Evolutionary conservation across 768 basidiomycete genomes (phyloP).

Genomic region (Exidia glandulosa): DNA sequence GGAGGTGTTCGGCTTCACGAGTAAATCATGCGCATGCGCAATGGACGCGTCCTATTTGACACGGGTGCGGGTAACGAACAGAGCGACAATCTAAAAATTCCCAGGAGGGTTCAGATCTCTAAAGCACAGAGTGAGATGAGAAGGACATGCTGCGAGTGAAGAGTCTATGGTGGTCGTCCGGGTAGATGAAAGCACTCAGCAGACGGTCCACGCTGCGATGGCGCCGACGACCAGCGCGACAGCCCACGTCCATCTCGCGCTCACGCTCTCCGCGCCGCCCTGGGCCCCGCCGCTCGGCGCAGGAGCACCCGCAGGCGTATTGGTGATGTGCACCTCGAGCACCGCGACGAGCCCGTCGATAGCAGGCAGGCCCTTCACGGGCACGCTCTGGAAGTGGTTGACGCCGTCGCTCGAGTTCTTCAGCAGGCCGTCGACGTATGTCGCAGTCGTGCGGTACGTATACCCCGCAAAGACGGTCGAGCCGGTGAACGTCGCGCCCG

Average conservation of each 20-base stretch:
- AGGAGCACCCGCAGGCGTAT: slow-evolving; percentile 15
- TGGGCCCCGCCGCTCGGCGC: slow-evolving; percentile 26
- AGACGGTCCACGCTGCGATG: too few relatives aligned
- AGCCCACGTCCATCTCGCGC: neutral
- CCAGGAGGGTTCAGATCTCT: too few relatives aligned
- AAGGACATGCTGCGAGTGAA: too few relatives aligned
- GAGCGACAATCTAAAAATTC: too few relatives aligned
- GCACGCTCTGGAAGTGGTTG: slow-evolving; percentile 54
- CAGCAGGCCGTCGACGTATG: slow-evolving; percentile 62
- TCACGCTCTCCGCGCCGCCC: slow-evolving; percentile 11
- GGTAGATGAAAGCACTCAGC: too few relatives aligned
- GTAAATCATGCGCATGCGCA: too few relatives aligned
- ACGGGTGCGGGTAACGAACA: too few relatives aligned
- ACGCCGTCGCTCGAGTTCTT: slow-evolving; percentile 56
- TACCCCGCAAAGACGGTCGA: slow-evolving; percentile 53
- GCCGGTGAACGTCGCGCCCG: slow-evolving; percentile 50
- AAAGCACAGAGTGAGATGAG: too few relatives aligned
- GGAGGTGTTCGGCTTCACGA: too few relatives aligned
- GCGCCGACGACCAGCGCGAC: neutral
- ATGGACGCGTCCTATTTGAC: too few relatives aligned
- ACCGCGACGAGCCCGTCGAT: slow-evolving; percentile 79
- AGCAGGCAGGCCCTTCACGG: slow-evolving; percentile 40
- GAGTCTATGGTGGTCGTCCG: too few relatives aligned
- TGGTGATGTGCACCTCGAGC: slow-evolving; percentile 56
- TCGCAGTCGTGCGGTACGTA: slow-evolving; percentile 59